phyloP scores from a whole-genome alignment of 306 rosid genomes.

The Glycyrrhiza uralensis region DNA sequence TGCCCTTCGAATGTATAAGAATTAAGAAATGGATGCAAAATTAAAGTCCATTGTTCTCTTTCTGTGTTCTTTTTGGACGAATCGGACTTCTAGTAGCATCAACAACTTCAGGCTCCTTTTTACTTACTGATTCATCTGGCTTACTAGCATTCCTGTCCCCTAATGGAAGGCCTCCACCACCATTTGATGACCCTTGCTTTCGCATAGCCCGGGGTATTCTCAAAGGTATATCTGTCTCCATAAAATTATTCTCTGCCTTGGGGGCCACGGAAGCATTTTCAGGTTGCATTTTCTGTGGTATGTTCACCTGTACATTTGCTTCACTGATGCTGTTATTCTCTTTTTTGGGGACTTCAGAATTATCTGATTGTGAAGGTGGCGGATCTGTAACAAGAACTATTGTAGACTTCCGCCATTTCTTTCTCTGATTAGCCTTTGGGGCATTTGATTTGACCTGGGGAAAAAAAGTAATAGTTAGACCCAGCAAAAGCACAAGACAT shows the following conservation, averaged over 20 bases:
- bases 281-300: conserved; percentile 19
- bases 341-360: conserved; percentile 31
- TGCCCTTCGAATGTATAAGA: not conserved
- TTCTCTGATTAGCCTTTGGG: conserved; percentile 59
- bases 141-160: conserved; percentile 71
- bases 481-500: not conserved
- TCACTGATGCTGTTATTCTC: conserved; percentile 20
- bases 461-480: not conserved
- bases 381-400: conserved; percentile 67
- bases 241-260: conserved; percentile 29
- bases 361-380: conserved; percentile 51
- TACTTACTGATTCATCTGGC: conserved; percentile 43
- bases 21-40: not conserved
- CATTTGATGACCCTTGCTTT: conserved; percentile 42
- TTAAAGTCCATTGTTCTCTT: conserved; percentile 73
- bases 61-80: conserved; percentile 46
- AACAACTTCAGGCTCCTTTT: conserved; percentile 46
- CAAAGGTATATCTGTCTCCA: conserved; percentile 47
- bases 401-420: conserved; percentile 78
- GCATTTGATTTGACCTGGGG: conserved; percentile 68
- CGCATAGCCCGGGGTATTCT: conserved; percentile 87
- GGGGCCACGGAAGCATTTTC: conserved; percentile 26
- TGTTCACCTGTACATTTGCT: conserved; percentile 6
- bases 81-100: conserved; percentile 56
- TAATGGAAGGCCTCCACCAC: conserved; percentile 42